Evolutionary conservation across 208 protist genomes (phyloP), one percentile per base, ranked within the genome.

Genomic region (Acanthamoeba culbertsoni): DNA sequence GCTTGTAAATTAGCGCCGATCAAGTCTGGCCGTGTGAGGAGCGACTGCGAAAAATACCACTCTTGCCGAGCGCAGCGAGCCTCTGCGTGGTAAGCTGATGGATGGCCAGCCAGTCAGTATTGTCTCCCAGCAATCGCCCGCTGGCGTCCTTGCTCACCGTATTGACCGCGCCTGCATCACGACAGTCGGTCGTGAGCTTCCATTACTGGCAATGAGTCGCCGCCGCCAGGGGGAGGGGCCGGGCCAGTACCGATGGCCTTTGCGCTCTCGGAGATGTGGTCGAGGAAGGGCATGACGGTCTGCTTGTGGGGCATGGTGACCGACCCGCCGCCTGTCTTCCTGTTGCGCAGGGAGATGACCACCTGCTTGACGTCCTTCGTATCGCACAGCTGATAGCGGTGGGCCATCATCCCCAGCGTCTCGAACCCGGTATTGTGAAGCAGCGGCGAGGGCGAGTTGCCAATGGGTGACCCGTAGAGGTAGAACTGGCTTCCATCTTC

Each of bases 291-390:
- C 55, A 94, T 82, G 73, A 94, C 45, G 62, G 71, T 94, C 51
- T 94, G 91, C 65, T 94, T 94, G 65, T 94, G 91, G 2, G 91
- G 91, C 37, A 94, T 94, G 48, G 91, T 94, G 73, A 94, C 91
- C 43, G 73, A 89, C 6, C 63, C 91, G 45, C 91, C 91, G 10
- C 46, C 91, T n/a, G 65, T 86, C 26, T 63, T 62, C 3, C 65
- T 33, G 37, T 57, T 26, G 18, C 28, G 42, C 48, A 84, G 63
- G 23, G 37, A 43, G 45, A 53, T 35, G 12, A 91, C 65, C n/a
- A 86, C 91, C 46, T 65, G 31, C 28, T 84, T 46, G 43, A 94
- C 37, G 59, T 94, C 71, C 40, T 62, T 94, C 20, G 91, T 94
- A 12, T 94, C 91, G 63, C 79, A 94, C 48, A 94, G 62, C 31